Evolutionary conservation across 1,139 yeast species (phyloP).

Genomic region (Petasospora rhodanensis): DNA sequence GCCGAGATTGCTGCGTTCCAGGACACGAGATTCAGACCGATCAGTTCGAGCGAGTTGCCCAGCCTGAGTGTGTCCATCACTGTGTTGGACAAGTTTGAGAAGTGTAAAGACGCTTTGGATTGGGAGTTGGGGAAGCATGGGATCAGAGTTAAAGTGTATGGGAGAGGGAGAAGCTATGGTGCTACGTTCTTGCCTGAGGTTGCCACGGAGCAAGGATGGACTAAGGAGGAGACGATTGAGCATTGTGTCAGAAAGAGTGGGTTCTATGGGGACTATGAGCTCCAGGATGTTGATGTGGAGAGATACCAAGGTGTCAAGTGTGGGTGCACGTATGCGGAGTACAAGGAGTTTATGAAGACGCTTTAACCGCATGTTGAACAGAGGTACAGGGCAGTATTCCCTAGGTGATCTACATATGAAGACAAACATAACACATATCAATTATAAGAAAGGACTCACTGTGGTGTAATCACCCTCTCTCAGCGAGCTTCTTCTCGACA

Average conservation of each 20-base stretch:
- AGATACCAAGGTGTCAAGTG: conserved; percentile 38
- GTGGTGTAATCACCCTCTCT: no score
- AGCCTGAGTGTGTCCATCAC: conserved; percentile 51
- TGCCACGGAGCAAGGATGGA: conserved; percentile 88
- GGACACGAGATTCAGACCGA: conserved; percentile 74
- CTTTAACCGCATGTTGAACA: not conserved
- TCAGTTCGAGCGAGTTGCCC: conserved; percentile 51
- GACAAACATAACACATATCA: no score
- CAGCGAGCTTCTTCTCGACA: conserved; percentile 44
- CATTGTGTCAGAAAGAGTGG: conserved; percentile 76
- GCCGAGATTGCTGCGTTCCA: conserved; percentile 68
- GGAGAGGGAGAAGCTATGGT: conserved; percentile 36
- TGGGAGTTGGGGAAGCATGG: conserved; percentile 90
- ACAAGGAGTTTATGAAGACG: not conserved
- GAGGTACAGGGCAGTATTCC: no score
- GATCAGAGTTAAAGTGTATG: conserved; percentile 50
- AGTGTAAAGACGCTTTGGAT: conserved; percentile 46
- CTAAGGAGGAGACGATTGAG: conserved; percentile 60
- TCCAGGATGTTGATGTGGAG: conserved; percentile 24
- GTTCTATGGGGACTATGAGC: conserved; percentile 20
- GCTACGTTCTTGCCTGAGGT: conserved; percentile 92
- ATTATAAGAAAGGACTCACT: no score
- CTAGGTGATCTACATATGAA: no score
- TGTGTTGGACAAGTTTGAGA: conserved; percentile 55
- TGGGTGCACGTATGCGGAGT: conserved; percentile 30